Base-by-base conservation (phyloP, 2,329 filamentous ascomycete species). In the Periglandula ipomoeae region DNA sequence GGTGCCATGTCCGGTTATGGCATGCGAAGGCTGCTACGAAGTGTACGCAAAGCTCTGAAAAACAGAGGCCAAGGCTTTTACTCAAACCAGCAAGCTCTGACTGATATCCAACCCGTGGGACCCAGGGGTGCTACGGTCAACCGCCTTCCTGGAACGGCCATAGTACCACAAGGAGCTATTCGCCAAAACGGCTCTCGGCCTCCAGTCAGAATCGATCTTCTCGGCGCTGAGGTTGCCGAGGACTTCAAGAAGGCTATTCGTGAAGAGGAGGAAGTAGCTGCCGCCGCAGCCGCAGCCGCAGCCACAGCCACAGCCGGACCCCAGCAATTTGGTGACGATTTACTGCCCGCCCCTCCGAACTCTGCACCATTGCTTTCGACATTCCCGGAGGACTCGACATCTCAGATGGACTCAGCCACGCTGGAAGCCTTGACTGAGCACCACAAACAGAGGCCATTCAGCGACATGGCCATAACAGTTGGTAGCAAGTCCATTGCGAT, bases 401-500 rank as follows among this genome's bases (percentile, higher is more conserved):
- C 70, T 11, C 67, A 71, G 48, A 59, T 74, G 55, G 70, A 72
- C 22, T 68, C 67, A 8, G 60, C 49, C 22, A 59, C 52, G 3
- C 59, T 70, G n/a, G 65, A 68, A n/a, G 59, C 63, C 20, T 57
- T 65, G 4, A 55, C 58, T 5, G 59, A 60, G 6, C 52, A 61
- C 5, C 55, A 65, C 8, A 66, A 51, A 50, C 61, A 55, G 47
- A 66, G 75, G 40, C 73, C 75, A 1, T 56, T 63, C 11, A 80
- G 76, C 53, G 76, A 81, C 51, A 70, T 71, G 56, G 77, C 66
- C 5, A 78, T 91, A 40, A 93, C 89, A 0, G 74, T 75, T 10
- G 87, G 88, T n/a, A 95, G 88, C 71, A 85, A 90, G 60, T 95
- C 89, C 0, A 94, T 95, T 55, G 76, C 95, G 48, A 94, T 95